Base-by-base conservation (phyloP, 148 eudicot genomes). In the Simmondsia chinensis region DNA sequence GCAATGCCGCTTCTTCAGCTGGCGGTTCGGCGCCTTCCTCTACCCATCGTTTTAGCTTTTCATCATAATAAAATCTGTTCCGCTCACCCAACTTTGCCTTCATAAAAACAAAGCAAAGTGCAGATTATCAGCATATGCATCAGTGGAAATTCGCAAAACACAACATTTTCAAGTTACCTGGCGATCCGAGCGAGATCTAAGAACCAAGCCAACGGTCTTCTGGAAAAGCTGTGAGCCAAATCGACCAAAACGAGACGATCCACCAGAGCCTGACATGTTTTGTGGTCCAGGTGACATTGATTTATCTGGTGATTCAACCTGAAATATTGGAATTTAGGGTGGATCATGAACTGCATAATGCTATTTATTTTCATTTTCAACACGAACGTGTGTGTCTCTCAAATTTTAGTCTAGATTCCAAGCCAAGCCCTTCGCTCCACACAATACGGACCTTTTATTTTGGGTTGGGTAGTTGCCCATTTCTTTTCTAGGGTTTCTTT, bases 41-140 rank as follows among this genome's bases (percentile, higher is more conserved):
- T 29, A 87, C 83, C 96, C 96, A 87, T 63, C 88, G 68, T 60
- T 83, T 83, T 28, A 82, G 88, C 32, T 87, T 83, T 37, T 83
- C 86, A 47, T 87, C 80, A 43, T 83, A 87, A 59, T 79, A 77
- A 39, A 87, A 87, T 60, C 76, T 87, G 58, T 87, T 87, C 12
- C 50, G 24, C 23, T 79, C 88, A 7, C 96, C 96, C 66, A 87
- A 53, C 59, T 87, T 87, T 32, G 96, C 96, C 96, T 87, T 47
- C 16, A 72, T 28, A 52, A 18, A 23, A 48, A 18, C 33, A 38
- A 13, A 37, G 31, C 3, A 16, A 9, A 39, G 19, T 20, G n/a
- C 20, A 53, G 33, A 39, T 19, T 32, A 46, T 31, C 0, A 14
- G 34, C n/a, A 16, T 18, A 47, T 30, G n/a, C 11, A 43, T 4